Base-by-base conservation (phyloP, 331 rosid genomes). In the Spiraea crenata region DNA sequence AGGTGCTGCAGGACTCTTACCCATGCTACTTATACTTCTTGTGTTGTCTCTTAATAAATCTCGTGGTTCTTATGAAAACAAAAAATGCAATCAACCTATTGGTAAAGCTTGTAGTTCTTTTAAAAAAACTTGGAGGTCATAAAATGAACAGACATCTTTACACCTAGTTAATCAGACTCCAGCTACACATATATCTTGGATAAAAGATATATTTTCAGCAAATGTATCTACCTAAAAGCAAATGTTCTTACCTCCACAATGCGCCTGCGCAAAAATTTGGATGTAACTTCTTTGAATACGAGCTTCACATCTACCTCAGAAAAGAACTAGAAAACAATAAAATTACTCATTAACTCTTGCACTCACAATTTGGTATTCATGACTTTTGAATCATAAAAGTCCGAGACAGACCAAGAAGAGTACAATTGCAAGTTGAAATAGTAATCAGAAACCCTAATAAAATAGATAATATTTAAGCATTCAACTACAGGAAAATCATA, bases 251-350 rank as follows among this genome's bases (percentile, higher is more conserved):
- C 99, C 99, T 93, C 93, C 68, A 93, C 99, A 80, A 93, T 89
- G 69, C 99, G 89, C 72, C 84, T 91, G 67, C 99, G 85, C 70
- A 83, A 82, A 78, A 86, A 87, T 77, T 86, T 90, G 39, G 99
- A 91, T 41, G 97, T 77, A 48, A 93, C 92, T 79, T 93, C 97
- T 82, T 93, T 93, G 87, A 87, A 93, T 44, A 93, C 99, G 72
- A 93, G 79, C 92, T 93, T 93, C 84, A 93, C 99, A 48, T 93
- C 99, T 35, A 91, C 96, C 89, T 91, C 99, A 44, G 90, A 84
- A 82, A 83, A 93, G 34, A 85, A 67, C 99, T 93, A 83, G 65
- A 79, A 72, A 66, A 72, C 45, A 35, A 15, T 35, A 15, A 57
- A n/a, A 40, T 41, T 48, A 59, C 67, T 35, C 40, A 56, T 37